A percentile compares a stretch with the other conserved stretches of the same genome.
Conservation (phyloP, 1,284 basidiomycete species). For the Wolfiporia cocos region DNA sequence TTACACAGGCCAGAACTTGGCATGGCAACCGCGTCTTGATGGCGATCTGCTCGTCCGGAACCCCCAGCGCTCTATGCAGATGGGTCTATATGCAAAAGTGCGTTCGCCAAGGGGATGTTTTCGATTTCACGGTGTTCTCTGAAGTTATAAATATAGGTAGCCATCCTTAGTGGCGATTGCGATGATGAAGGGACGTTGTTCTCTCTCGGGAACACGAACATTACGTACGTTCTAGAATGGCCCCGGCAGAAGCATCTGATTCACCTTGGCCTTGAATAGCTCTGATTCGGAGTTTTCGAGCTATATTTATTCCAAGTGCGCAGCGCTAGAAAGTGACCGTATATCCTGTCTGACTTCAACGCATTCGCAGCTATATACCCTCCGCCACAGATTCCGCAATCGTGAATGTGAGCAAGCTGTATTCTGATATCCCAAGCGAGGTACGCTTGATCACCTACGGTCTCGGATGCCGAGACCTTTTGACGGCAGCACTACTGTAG, state of each 20-base stretch:
- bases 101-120: too few species aligned
- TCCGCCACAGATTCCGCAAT: not conserved
- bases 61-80: not conserved
- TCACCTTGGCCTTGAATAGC: not conserved
- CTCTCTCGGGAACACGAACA: conserved; percentile 9
- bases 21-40: conserved; percentile 30
- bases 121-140: too few species aligned
- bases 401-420: not conserved
- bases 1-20: conserved; percentile 11
- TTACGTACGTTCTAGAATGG: not conserved
- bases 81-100: conserved; percentile 3
- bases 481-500: not conserved
- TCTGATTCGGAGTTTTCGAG: conserved; percentile 4
- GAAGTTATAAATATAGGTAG: too few species aligned
- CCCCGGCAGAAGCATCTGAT: not conserved
- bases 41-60: conserved; percentile 20
- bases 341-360: not conserved
- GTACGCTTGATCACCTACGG: not conserved
- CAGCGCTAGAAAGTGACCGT: too few species aligned
- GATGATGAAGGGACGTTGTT: conserved; percentile 12
- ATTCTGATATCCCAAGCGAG: not conserved
- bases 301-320: conserved; percentile 1
- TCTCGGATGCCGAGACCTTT: not conserved
- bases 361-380: not conserved
- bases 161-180: conserved; percentile 4